Percentiles rank a stretch among this genome's conserved stretches.
phyloP scores from a whole-genome alignment of 495 filamentous ascomycete genomes.

The Neurospora intermedia region DNA sequence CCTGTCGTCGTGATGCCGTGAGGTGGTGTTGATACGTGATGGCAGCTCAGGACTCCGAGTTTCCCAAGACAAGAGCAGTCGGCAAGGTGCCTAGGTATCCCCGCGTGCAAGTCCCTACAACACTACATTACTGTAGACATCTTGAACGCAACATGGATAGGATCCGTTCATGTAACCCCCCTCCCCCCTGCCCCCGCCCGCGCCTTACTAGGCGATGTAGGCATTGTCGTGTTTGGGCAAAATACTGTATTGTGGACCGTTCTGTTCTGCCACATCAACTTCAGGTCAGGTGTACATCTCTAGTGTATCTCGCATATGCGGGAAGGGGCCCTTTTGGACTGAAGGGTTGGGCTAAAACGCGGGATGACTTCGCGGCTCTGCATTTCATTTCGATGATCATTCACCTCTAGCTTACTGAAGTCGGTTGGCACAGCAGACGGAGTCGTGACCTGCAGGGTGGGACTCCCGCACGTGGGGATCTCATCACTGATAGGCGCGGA shows the following conservation, averaged over 20 bases:
- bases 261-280: background rate
- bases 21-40: background rate
- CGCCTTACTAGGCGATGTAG: background rate
- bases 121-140: background rate
- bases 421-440: background rate
- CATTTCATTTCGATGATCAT: background rate
- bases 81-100: background rate
- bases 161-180: background rate
- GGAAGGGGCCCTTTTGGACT: background rate
- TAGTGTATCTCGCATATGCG: background rate
- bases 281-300: background rate
- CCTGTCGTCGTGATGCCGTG: background rate
- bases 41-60: background rate
- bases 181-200: background rate
- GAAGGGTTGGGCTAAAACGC: background rate
- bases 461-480: background rate
- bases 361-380: background rate
- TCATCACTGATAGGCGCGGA: background rate
- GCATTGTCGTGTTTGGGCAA: background rate
- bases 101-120: background rate
- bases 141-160: background rate
- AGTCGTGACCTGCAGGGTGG: background rate
- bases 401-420: too few relatives aligned
- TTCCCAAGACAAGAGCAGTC: background rate
- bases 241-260: background rate